Base-by-base conservation (phyloP, 2,329 filamentous ascomycete genomes). In the Claviceps purpurea region DNA sequence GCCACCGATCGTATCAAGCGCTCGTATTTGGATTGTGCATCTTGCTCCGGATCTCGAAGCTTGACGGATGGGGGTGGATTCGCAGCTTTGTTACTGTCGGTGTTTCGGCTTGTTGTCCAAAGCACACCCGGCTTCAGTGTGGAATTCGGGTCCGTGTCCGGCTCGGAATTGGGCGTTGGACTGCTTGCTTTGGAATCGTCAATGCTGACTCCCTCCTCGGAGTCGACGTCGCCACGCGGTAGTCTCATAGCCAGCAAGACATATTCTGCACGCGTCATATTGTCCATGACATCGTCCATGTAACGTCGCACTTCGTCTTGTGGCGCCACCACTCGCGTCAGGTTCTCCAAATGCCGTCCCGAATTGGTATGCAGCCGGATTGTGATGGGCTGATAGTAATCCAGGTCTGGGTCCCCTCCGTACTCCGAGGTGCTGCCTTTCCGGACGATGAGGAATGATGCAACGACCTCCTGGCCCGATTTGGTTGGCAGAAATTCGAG, bases 301-400 rank as follows among this genome's bases (percentile, higher is more conserved):
- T 85, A 84, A 46, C 77, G 72, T 47, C 70, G 69, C 22, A 85
- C 82, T 57, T 84, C 80, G 16, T 84, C 79, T 30, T 73, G 71
- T 2, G 79, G 78, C 20, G 80, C 80, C 34, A 85, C 80, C 2
- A 83, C 78, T 49, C 76, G 73, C 20, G 74, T 71, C 14, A 86
- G 65, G 47, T 79, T 74, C 56, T 85, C 82, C 4, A 85, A 68
- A 55, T 81, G 72, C 45, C 76, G 75, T 1, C 76, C 75, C 38
- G 72, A 72, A 11, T 70, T 69, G 0, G 79, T 72, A 52, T 74
- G 75, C 24, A 86, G 65, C 18, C 80, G 75, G 50, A 86, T 75
- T 0, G 76, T 84, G 30, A 90, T 76, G 2, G 87, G 86, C 58
- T 90, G 84, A 62, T 89, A 91, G 66, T 86, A 88, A 60, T 89